Evolutionary conservation across 148 eudicot genomes (phyloP).

Genomic region (Euryodendron excelsum): DNA sequence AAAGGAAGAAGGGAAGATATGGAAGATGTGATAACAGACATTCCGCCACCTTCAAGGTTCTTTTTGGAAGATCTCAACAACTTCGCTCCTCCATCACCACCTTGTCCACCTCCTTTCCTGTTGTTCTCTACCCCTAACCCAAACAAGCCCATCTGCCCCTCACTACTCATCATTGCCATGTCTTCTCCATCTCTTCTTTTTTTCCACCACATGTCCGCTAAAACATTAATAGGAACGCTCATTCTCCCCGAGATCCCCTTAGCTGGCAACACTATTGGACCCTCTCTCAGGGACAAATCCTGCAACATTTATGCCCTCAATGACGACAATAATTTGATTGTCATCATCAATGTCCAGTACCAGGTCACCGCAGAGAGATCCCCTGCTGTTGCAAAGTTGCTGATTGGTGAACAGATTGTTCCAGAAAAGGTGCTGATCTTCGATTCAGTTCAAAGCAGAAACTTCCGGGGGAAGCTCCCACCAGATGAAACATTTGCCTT

Average conservation of each 20-base stretch:
- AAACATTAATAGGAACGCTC: slow-evolving; percentile 67
- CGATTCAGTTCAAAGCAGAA: slow-evolving; percentile 71
- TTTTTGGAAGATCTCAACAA: slow-evolving; percentile 86
- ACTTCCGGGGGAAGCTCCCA: slow-evolving; percentile 79
- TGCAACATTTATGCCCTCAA: slow-evolving; percentile 65
- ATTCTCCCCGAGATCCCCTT: slow-evolving; percentile 72
- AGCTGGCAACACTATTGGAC: slow-evolving; percentile 55
- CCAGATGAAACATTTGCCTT: slow-evolving; percentile 70
- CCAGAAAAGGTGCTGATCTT: slow-evolving; percentile 74
- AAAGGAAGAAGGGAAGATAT: slow-evolving; percentile 32
- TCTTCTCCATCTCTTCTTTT: slow-evolving; percentile 76
- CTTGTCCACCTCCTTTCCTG: slow-evolving; percentile 66
- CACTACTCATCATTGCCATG: slow-evolving; percentile 77
- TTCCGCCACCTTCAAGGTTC: slow-evolving; percentile 95
- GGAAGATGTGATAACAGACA: slow-evolving; percentile 91
- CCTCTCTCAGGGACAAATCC: slow-evolving; percentile 67
- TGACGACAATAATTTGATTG: slow-evolving; percentile 39
- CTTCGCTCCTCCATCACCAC: slow-evolving; percentile 66
- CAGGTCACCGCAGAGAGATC: slow-evolving; percentile 71
- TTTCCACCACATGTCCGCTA: slow-evolving; percentile 59
- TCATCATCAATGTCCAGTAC: slow-evolving; percentile 59
- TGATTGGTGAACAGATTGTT: slow-evolving; percentile 62
- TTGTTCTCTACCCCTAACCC: slow-evolving; percentile 47
- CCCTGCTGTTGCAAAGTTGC: slow-evolving; percentile 58
- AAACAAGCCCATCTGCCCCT: slow-evolving; percentile 50